Base-by-base conservation (phyloP, 2,329 filamentous ascomycete species). In the Trichoderma oligosporum region DNA sequence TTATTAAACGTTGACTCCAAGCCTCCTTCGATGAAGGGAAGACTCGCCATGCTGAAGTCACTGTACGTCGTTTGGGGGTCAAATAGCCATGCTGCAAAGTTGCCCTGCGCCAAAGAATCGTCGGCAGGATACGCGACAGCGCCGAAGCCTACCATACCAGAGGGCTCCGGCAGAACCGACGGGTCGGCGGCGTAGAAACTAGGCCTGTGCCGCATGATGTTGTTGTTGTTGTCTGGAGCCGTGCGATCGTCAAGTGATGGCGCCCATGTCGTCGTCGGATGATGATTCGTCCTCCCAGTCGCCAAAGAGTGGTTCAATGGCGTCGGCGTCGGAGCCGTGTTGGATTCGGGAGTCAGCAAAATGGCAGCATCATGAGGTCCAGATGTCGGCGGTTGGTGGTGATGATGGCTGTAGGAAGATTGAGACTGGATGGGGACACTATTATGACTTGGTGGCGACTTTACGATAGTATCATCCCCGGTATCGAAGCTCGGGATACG, bases 71-170 rank as follows among this genome's bases (percentile, higher is more conserved):
- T 71, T 47, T 76, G 74, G 2, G 74, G 69, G 39, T 80, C 75
- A 60, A 82, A 81, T 3, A 82, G 68, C 79, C 79, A 82, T 14
- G 72, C 68, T 18, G 74, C 76, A 64, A 82, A 81, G 65, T 78
- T 78, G 24, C 75, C 73, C 25, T 72, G 70, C 3, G 66, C 67
- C 35, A 75, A 47, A 1, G 70, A 68, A 20, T 71, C 70, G 9
- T 76, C 73, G 1, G 68, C 46, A 14, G 62, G 41, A 46, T 65
- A 66, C 18, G 60, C 35, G 7, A 64, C 61, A 14, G 55, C 51
- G 5, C 61, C 39, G 20, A 66, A 66, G 14, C 73, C 57, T 53
- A 74, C 65, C 46, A 74, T 69, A 1, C 68, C 46, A 3, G 71
- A 63, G 14, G 71, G 67, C 14, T 74, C 71, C 1, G 70, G 64